Evolutionary conservation across 2,329 filamentous ascomycete species (phyloP).

Genomic region (Paradendryphiella salina): DNA sequence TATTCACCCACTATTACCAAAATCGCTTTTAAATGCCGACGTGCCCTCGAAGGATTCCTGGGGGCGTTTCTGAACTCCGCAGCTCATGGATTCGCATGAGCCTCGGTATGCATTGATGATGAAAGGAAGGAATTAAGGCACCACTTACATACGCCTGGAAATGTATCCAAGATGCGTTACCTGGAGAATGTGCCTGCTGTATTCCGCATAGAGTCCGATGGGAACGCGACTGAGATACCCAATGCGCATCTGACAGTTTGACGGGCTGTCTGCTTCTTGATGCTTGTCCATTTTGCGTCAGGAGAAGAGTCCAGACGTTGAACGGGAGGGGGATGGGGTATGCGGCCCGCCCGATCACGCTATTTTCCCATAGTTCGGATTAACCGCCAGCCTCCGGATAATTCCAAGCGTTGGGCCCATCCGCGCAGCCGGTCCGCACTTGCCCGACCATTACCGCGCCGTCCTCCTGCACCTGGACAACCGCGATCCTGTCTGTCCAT

Average conservation of each 20-base stretch:
- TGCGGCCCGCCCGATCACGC: slow-evolving; percentile 7
- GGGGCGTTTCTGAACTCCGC: slow-evolving; percentile 8
- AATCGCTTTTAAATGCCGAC: slow-evolving; percentile 8
- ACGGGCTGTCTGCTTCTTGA: neutral
- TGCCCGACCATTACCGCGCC: slow-evolving; percentile 3
- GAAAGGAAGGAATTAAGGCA: slow-evolving; percentile 3
- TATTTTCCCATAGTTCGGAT: neutral
- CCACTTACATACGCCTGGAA: slow-evolving; percentile 5
- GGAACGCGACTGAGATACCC: neutral
- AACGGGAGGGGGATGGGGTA: slow-evolving; percentile 6
- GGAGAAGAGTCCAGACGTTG: neutral
- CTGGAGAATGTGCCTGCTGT: slow-evolving; percentile 1
- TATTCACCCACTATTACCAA: slow-evolving; percentile 8
- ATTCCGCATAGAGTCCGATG: slow-evolving; percentile 6
- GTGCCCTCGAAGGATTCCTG: slow-evolving; percentile 1
- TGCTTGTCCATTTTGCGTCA: neutral
- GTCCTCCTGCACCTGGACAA: neutral
- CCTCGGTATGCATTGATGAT: slow-evolving; percentile 7
- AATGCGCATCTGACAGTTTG: neutral
- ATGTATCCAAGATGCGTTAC: slow-evolving; percentile 2
- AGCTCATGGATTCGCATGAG: slow-evolving; percentile 15
- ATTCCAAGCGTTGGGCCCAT: slow-evolving; percentile 1
- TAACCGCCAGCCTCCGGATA: slow-evolving; percentile 6
- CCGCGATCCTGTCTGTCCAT: slow-evolving; percentile 3
- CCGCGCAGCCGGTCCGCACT: slow-evolving; percentile 3